Evolutionary conservation across 805 yeast species (phyloP).

Genomic region (Candida fluviatilis): DNA sequence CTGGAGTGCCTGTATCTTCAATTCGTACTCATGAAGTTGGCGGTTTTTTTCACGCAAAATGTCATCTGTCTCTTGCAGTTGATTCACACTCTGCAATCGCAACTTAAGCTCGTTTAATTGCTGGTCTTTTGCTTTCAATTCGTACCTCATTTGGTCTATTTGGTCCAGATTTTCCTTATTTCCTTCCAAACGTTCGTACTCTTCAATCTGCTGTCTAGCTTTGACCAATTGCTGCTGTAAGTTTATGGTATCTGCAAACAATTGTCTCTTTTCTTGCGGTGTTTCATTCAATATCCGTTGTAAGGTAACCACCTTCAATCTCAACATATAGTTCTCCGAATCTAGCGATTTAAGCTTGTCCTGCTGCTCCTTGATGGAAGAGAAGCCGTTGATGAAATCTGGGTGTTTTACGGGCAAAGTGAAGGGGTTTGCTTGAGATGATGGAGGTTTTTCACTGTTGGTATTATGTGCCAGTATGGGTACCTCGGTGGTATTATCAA

Average conservation of each 20-base stretch:
- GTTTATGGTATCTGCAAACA: conserved; percentile 1
- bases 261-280: conserved; percentile 7
- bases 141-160: neutral
- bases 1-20: too few species aligned
- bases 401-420: neutral
- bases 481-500: conserved; percentile 7
- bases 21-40: neutral
- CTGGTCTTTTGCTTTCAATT: conserved; percentile 2
- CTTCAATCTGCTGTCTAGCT: conserved; percentile 1
- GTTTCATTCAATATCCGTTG: conserved; percentile 6
- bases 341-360: conserved; percentile 8
- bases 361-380: conserved; percentile 8
- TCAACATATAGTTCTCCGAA: conserved; percentile 10
- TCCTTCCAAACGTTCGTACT: neutral
- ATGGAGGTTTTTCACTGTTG: neutral
- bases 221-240: conserved; percentile 1
- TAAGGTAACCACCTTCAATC: conserved; percentile 8
- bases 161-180: neutral
- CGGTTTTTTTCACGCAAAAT: neutral
- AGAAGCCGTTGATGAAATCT: neutral
- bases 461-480: neutral
- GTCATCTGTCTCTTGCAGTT: neutral
- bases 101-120: neutral
- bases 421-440: too few species aligned
- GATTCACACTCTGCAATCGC: too few species aligned